A percentile compares a stretch with the other conserved stretches of the same genome.
These are phyloP conservation scores for Neophaeococcomyces mojaviensis DNA, from an alignment of 2,329 filamentous ascomycete species.

Conservation along the genomic window DNA sequence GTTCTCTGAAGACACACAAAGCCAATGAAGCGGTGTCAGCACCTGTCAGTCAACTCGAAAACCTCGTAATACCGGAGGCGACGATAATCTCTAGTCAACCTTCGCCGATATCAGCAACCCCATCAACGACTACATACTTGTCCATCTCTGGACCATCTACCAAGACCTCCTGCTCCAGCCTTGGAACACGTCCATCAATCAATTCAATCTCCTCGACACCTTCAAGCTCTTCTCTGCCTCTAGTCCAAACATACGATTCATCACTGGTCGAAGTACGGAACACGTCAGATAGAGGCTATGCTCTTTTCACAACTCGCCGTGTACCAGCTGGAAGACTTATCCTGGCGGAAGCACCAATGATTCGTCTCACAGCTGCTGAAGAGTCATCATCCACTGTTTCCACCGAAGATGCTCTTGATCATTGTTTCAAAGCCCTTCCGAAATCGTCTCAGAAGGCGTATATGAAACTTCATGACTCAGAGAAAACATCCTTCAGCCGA, in stretches of 20 bases:
- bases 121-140: background rate
- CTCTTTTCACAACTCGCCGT: conserved; percentile 15
- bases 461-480: conserved; percentile 16
- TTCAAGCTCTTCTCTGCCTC: background rate
- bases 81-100: background rate
- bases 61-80: background rate
- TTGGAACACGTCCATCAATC: background rate
- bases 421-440: conserved; percentile 10
- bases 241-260: background rate
- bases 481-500: conserved; percentile 15
- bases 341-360: conserved; percentile 15
- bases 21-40: background rate
- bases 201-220: background rate
- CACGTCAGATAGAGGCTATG: conserved; percentile 17
- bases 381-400: conserved; percentile 8
- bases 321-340: conserved; percentile 20
- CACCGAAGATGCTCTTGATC: conserved; percentile 6
- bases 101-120: too few relatives aligned
- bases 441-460: conserved; percentile 11
- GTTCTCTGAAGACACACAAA: background rate
- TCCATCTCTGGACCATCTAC: background rate
- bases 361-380: conserved; percentile 14
- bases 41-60: background rate
- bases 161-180: background rate
- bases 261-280: conserved; percentile 33